Evolutionary conservation across 148 eudicot genomes (phyloP).

Genomic region (Heliosperma pusillum): DNA sequence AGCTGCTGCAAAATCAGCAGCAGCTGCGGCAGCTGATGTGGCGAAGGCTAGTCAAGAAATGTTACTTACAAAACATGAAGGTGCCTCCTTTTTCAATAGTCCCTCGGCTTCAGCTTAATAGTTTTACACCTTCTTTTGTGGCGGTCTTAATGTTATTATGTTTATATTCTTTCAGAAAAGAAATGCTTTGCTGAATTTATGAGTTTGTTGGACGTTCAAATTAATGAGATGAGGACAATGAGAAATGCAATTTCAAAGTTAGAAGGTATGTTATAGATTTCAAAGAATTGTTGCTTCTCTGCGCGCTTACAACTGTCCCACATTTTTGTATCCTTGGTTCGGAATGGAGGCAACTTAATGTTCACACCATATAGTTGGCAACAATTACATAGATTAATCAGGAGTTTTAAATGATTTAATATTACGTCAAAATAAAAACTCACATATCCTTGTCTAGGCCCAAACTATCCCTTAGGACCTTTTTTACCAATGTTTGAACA

Average conservation of each 20-base stretch:
- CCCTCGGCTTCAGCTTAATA: neutral
- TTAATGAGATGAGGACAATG: slow-evolving; percentile 80
- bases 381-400: neutral
- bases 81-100: slow-evolving; percentile 28
- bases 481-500: neutral
- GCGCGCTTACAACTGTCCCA: neutral
- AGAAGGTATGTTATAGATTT: slow-evolving; percentile 48
- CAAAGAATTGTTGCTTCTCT: neutral
- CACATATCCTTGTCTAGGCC: neutral
- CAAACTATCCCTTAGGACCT: neutral
- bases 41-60: slow-evolving; percentile 85
- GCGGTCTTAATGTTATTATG: neutral
- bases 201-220: slow-evolving; percentile 60
- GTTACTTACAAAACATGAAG: slow-evolving; percentile 66
- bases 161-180: slow-evolving; percentile 42
- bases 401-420: neutral
- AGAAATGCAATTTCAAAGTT: slow-evolving; percentile 54
- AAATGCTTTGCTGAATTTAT: slow-evolving; percentile 58
- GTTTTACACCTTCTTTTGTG: neutral
- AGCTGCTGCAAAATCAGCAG: slow-evolving; percentile 91
- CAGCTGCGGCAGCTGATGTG: slow-evolving; percentile 85
- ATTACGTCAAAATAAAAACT: neutral
- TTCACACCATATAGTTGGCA: neutral
- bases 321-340: neutral
- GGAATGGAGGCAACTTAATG: neutral